Evolutionary conservation across 1,284 basidiomycete species (phyloP).

Genomic region (Boletellus sp.): DNA sequence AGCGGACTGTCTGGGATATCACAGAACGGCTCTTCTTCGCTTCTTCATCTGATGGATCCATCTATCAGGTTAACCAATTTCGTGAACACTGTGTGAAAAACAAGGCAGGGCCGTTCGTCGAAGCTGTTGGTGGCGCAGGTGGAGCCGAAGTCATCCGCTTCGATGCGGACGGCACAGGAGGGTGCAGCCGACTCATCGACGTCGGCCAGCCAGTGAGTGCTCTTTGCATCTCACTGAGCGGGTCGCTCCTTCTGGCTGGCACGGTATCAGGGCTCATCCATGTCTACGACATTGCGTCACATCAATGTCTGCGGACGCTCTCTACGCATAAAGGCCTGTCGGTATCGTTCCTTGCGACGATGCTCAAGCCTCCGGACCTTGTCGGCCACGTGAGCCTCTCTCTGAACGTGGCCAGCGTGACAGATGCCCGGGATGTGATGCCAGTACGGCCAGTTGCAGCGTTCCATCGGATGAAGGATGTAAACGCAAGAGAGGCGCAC

Average conservation of each 20-base stretch:
- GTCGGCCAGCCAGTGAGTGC: conserved; percentile 65
- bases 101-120: conserved; percentile 45
- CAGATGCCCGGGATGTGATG: conserved; percentile 52
- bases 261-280: conserved; percentile 74
- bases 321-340: conserved; percentile 65
- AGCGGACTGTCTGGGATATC: conserved; percentile 71
- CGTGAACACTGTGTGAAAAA: conserved; percentile 50
- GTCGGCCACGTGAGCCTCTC: conserved; percentile 67
- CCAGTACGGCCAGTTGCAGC: conserved; percentile 63
- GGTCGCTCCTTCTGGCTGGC: conserved; percentile 78
- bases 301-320: conserved; percentile 83
- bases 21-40: conserved; percentile 89
- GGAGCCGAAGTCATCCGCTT: conserved; percentile 64
- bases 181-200: conserved; percentile 56
- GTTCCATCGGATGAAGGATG: conserved; percentile 70
- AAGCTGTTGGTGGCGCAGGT: conserved; percentile 77
- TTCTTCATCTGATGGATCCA: conserved; percentile 64
- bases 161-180: conserved; percentile 42
- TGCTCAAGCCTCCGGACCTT: conserved; percentile 82
- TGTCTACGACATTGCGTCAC: conserved; percentile 84
- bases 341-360: conserved; percentile 72
- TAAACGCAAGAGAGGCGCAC: conserved; percentile 60
- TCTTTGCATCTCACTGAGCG: conserved; percentile 70
- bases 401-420: conserved; percentile 42
- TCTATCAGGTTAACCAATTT: conserved; percentile 82